phyloP scores from a whole-genome alignment of 1,284 basidiomycete species.

The Cerrena zonata region DNA sequence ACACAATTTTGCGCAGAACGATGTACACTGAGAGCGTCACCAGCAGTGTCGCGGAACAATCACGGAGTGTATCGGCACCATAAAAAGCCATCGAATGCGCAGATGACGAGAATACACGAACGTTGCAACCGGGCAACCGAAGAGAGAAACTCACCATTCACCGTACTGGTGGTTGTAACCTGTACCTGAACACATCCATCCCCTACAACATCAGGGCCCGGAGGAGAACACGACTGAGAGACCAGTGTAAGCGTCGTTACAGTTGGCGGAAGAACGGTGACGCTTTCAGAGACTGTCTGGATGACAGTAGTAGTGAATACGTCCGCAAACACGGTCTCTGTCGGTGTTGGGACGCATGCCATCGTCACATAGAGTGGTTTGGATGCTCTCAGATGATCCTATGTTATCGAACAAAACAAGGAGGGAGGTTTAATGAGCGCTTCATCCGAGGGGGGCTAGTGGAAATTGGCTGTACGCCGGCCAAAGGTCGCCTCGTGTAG shows the following conservation, averaged over 20 bases:
- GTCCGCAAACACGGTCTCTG: slow-evolving; percentile 21
- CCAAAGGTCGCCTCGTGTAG: neutral
- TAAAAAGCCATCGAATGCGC: neutral
- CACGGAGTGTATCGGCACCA: neutral
- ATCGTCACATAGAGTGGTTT: slow-evolving; percentile 12
- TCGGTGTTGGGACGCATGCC: slow-evolving; percentile 27
- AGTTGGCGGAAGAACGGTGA: slow-evolving; percentile 18
- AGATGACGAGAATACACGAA: neutral
- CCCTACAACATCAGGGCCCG: no score
- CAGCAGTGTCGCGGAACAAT: neutral
- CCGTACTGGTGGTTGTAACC: slow-evolving; percentile 11
- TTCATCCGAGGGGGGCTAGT: neutral
- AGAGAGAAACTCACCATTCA: slow-evolving; percentile 14
- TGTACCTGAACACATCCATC: slow-evolving; percentile 7
- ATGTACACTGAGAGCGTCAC: neutral
- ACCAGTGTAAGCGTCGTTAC: slow-evolving; percentile 15
- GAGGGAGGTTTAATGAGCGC: neutral
- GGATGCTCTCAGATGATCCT: neutral
- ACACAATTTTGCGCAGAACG: no score
- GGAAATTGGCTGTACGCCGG: slow-evolving; percentile 1
- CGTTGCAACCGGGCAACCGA: neutral
- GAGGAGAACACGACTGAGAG: slow-evolving; percentile 13
- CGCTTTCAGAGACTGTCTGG: slow-evolving; percentile 16
- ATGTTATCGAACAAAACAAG: neutral
- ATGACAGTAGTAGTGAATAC: slow-evolving; percentile 16